A percentile compares a stretch with the other conserved stretches of the same genome.
Evolutionary conservation across 176 grass and related monocot genomes (phyloP).

Genomic region (Phoenix roebelenii): DNA sequence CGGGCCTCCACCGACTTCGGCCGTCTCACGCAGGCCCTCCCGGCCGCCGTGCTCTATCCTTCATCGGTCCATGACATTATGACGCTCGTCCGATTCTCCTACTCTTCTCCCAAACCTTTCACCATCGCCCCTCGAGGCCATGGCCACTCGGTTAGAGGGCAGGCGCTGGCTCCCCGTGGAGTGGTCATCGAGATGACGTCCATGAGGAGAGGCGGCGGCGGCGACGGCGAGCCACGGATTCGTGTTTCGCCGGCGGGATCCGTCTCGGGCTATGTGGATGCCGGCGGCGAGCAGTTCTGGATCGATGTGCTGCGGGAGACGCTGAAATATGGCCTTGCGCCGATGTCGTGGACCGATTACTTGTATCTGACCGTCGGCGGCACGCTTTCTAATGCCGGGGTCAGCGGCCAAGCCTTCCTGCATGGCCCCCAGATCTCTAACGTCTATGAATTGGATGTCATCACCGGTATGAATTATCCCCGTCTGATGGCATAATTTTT

Average conservation of each 20-base stretch:
- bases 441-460: constrained; percentile 21
- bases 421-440: constrained; percentile 14
- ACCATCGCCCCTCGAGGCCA: constrained; percentile 2
- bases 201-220: neutral
- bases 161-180: constrained; percentile 5
- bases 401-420: constrained; percentile 19
- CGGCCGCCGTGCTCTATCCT: constrained; percentile 4
- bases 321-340: constrained; percentile 1
- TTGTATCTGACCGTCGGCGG: constrained; percentile 21
- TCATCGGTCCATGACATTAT: constrained; percentile 33
- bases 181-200: constrained; percentile 14
- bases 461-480: neutral
- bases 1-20: constrained; percentile 36
- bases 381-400: constrained; percentile 14
- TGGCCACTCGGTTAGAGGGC: constrained; percentile 13
- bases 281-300: constrained; percentile 19
- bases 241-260: neutral
- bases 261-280: neutral
- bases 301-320: constrained; percentile 8
- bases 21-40: constrained; percentile 14
- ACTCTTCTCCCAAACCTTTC: constrained; percentile 1
- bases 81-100: constrained; percentile 24
- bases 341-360: constrained; percentile 14
- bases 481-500: no score
- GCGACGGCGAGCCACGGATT: neutral